Conservation (phyloP, 202 grass and related monocot species). For the Hordeum pubiflorum region DNA sequence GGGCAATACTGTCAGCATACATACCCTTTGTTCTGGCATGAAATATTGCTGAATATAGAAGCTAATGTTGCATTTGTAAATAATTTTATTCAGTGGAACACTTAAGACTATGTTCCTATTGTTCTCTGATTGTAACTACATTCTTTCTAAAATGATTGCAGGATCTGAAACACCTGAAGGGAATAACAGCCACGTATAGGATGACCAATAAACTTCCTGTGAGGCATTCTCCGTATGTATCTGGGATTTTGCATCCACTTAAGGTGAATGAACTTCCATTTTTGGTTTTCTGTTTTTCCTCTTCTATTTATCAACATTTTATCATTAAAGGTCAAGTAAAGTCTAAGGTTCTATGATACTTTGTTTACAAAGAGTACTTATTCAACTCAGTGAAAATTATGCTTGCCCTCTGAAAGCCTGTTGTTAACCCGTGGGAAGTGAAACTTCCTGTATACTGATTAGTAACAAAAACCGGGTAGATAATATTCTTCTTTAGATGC, state of each 20-base stretch:
- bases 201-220: constrained; percentile 96
- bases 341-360: background rate
- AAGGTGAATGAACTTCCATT: constrained; percentile 55
- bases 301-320: background rate
- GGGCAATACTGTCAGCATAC: background rate
- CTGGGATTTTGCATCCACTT: constrained; percentile 76
- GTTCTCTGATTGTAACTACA: constrained; percentile 15
- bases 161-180: constrained; percentile 92
- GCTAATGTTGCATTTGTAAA: background rate
- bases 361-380: background rate
- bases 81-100: background rate
- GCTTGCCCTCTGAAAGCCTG: background rate
- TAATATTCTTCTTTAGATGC: background rate
- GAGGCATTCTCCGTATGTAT: constrained; percentile 92
- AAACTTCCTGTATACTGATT: background rate
- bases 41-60: background rate
- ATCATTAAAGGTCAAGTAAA: background rate
- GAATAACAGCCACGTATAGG: constrained; percentile 92
- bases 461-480: background rate
- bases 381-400: background rate
- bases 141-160: constrained; percentile 32
- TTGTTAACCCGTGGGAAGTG: background rate
- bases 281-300: background rate
- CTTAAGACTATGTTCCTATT: background rate
- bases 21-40: background rate